These are phyloP conservation scores for Acacia pycnantha DNA, from an alignment of 331 rosid genomes.

Conservation along the genomic window DNA sequence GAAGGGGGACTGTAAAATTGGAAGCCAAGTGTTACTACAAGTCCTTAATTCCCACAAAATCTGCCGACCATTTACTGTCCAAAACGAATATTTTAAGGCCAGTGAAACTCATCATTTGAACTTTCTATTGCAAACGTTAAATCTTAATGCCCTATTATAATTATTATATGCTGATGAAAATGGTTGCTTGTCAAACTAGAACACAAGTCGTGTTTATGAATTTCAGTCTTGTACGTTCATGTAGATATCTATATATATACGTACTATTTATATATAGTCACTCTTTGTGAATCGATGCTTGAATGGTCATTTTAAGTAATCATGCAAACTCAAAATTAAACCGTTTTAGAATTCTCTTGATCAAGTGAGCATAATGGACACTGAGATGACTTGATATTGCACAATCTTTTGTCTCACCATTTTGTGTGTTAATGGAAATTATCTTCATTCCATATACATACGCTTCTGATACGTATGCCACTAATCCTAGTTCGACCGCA, in stretches of 20 bases:
- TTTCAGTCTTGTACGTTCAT: conserved; percentile 23
- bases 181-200: conserved; percentile 38
- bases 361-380: not conserved
- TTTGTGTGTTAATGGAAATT: not conserved
- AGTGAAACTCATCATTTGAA: not conserved
- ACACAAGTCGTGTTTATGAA: conserved; percentile 8
- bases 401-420: not conserved
- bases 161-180: conserved; percentile 1
- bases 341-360: conserved; percentile 16
- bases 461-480: not conserved
- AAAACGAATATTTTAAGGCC: not conserved
- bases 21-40: not conserved
- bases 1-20: not conserved
- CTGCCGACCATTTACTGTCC: not conserved
- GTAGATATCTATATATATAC: not conserved
- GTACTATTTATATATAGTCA: not conserved
- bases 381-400: not conserved
- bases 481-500: not conserved
- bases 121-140: conserved; percentile 1
- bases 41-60: not conserved
- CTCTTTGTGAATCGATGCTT: not conserved
- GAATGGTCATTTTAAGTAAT: not conserved
- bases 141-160: not conserved
- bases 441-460: not conserved
- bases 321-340: not conserved